Percentiles rank a stretch among this genome's conserved stretches.
phyloP scores from a whole-genome alignment of 2,329 filamentous ascomycete genomes.

The Claviceps purpurea region DNA sequence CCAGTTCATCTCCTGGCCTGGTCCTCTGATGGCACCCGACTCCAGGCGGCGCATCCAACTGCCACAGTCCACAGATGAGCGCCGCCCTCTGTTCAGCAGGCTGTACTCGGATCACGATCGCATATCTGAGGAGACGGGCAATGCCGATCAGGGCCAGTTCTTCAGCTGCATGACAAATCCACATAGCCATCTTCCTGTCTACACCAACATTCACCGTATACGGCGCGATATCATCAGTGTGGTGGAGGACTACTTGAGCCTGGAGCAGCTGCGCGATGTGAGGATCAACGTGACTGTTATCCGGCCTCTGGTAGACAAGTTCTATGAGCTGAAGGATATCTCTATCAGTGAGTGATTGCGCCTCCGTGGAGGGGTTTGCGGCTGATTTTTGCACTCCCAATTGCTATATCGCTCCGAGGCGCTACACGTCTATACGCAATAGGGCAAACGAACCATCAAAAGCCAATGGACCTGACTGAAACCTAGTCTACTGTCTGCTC shows the following conservation, averaged over 20 bases:
- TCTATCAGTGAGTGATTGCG: constrained; percentile 46
- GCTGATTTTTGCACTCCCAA: neutral
- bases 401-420: neutral
- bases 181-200: constrained; percentile 54
- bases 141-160: constrained; percentile 17
- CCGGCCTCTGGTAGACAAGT: constrained; percentile 68
- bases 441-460: neutral
- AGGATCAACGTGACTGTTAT: constrained; percentile 72
- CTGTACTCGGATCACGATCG: constrained; percentile 17
- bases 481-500: constrained; percentile 65
- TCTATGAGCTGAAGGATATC: constrained; percentile 67
- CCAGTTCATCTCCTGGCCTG: neutral
- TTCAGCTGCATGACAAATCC: constrained; percentile 43
- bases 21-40: constrained; percentile 9
- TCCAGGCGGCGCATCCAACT: constrained; percentile 19
- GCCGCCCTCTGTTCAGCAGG: constrained; percentile 21
- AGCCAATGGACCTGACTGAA: neutral
- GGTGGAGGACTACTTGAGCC: constrained; percentile 49
- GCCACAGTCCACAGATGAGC: constrained; percentile 16
- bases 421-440: neutral
- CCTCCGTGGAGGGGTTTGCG: neutral
- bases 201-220: constrained; percentile 64
- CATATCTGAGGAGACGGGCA: constrained; percentile 15
- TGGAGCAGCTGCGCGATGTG: constrained; percentile 67
- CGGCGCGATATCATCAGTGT: constrained; percentile 49